Conservation (phyloP, 495 filamentous ascomycete genomes). For the Aspergillus nidulans region DNA sequence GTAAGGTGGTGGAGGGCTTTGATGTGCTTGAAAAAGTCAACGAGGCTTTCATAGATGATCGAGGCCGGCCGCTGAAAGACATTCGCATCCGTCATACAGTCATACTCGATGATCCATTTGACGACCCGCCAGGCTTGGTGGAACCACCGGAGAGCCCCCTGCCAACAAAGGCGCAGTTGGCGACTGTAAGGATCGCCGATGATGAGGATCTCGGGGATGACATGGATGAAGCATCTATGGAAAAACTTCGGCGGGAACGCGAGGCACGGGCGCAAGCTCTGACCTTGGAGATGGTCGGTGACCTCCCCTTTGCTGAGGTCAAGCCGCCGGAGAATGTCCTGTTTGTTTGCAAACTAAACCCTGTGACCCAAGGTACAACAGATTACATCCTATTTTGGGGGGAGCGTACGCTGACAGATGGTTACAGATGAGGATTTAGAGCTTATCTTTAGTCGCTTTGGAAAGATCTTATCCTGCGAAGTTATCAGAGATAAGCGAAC, state of each 20-base stretch:
- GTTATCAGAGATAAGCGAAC: slow-evolving; percentile 93
- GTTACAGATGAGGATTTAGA: slow-evolving; percentile 84
- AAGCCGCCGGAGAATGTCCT: slow-evolving; percentile 96
- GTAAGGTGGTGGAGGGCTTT: slow-evolving; percentile 90
- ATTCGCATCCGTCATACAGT: slow-evolving; percentile 90
- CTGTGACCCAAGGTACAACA: slow-evolving; percentile 71
- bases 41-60: slow-evolving; percentile 76
- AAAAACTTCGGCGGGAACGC: slow-evolving; percentile 76
- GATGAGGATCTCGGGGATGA: slow-evolving; percentile 77
- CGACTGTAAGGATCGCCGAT: slow-evolving; percentile 88
- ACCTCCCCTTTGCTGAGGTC: slow-evolving; percentile 95
- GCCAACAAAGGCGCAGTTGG: slow-evolving; percentile 76
- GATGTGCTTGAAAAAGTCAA: slow-evolving; percentile 93
- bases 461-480: slow-evolving; percentile 91
- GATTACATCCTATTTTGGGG: background rate
- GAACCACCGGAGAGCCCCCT: slow-evolving; percentile 77
- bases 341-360: slow-evolving; percentile 98
- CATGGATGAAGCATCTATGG: slow-evolving; percentile 71
- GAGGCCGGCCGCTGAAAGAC: slow-evolving; percentile 79
- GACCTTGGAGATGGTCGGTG: slow-evolving; percentile 96
- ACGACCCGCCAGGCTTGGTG: slow-evolving; percentile 68
- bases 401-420: slow-evolving; percentile 4
- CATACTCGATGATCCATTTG: slow-evolving; percentile 82
- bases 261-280: slow-evolving; percentile 92
- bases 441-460: slow-evolving; percentile 94